Percentiles rank a stretch among this genome's conserved stretches.
These are phyloP conservation scores for Auxenochlorella pyrenoidosa DNA, from an alignment of 139 green algal species.

Conservation along the genomic window DNA sequence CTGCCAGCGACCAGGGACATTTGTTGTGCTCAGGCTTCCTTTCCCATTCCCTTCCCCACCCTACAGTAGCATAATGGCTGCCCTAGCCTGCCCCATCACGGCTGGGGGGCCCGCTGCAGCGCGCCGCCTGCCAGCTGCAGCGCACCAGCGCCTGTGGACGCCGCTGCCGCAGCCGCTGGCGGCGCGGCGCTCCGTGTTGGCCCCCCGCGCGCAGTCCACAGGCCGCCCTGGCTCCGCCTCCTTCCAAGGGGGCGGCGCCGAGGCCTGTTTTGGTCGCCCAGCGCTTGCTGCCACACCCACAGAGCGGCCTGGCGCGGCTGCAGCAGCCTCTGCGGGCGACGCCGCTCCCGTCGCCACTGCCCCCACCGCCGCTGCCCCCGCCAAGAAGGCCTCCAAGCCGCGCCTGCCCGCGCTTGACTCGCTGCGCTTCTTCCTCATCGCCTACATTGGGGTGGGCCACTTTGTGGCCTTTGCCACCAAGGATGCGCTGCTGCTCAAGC, in stretches of 20 bases:
- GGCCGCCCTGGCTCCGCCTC: neutral
- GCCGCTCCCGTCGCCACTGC: neutral
- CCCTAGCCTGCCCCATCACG: neutral
- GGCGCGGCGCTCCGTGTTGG: neutral
- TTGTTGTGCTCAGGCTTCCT: neutral
- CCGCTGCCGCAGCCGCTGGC: neutral
- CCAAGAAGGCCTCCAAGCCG: conserved; percentile 32
- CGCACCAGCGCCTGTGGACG: neutral
- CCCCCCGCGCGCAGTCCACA: neutral
- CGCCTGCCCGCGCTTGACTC: conserved; percentile 37
- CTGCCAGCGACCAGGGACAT: too few relatives aligned
- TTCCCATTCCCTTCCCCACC: neutral
- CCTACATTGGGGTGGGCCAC: conserved; percentile 40
- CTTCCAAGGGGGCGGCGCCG: neutral
- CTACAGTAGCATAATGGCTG: neutral
- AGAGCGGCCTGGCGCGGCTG: neutral
- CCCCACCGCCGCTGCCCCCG: neutral
- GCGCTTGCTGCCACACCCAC: neutral
- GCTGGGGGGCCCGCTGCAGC: neutral
- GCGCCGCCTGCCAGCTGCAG: neutral
- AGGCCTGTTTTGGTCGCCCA: neutral
- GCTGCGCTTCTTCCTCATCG: conserved; percentile 45
- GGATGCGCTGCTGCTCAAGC: conserved; percentile 31
- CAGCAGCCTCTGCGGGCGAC: neutral
- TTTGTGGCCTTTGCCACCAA: conserved; percentile 42